Base-by-base conservation (phyloP, 2,329 filamentous ascomycete genomes). In the Cordyceps farinosa region DNA sequence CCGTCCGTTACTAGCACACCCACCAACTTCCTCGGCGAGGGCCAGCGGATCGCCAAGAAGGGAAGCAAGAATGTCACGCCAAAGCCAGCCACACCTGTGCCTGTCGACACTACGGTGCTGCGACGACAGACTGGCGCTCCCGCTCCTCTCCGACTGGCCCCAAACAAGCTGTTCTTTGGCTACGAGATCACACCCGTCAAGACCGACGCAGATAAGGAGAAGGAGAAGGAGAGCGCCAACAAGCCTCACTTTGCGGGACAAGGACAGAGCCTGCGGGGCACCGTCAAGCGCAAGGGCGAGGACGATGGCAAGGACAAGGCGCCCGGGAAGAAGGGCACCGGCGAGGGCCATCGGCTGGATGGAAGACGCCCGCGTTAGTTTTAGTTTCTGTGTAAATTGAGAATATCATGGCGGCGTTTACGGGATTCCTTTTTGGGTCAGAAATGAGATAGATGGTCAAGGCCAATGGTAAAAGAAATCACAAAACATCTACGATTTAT, bases 141-240 rank as follows among this genome's bases (percentile, higher is more conserved):
- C 0, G 90, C 95, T 72, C 92, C 94, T 3, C 82, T 99, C 8
- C 85, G 95, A 34, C 75, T 99, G 58, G 85, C 91, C 0, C 89
- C 90, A 0, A 95, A 95, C 70, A 96, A 97, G 77, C 82, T 99
- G 5, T 99, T 99, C 81, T 96, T 99, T 67, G 95, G 95, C 3
- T 99, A 98, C 71, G 90, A 96, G 71, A 84, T 97, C 73, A 96
- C 90, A 75, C 94, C 94, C 0, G 82, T 96, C 48, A 93, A 92
- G 79, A 91, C 90, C 9, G 87, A 89, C 63, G 89, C 86, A 42
- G 87, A 91, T 64, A 87, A 87, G 72, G 85, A 87, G 58, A 82
- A 87, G 65, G 87, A 89, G 64, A 83, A 86, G 44, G 84, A 87
- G 65, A 68, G 86, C n/a, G 82, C 84, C 4, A 82, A 83, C 65